Base-by-base conservation (phyloP, 2,329 filamentous ascomycete species). In the Capronia americana region DNA sequence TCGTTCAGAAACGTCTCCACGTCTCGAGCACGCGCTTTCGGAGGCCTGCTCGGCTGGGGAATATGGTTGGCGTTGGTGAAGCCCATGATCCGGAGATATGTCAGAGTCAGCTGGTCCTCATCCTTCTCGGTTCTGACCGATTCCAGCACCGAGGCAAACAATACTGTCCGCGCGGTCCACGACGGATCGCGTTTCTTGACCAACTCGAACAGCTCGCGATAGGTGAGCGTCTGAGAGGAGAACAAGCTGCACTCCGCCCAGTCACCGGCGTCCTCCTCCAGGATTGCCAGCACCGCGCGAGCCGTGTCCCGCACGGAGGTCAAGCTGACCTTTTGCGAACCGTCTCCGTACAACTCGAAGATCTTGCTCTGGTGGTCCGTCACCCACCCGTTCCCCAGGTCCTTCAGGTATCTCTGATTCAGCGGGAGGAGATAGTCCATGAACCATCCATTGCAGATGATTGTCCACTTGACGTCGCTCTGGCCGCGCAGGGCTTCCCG, bases 301-400 rank as follows among this genome's bases (percentile, higher is more conserved):
- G 51, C 23, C 14, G 24, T 54, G 51, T 48, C 44, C 17, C 44
- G 44, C 44, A 48, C 44, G 5, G 44, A 48, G 44, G 44, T 48
- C 17, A 48, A 11, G 44, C 20, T 23, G 44, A n/a, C 20, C 44
- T n/a, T n/a, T 11, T 48, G 44, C 20, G 12, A 6, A 2, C 44
- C 44, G 5, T n/a, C 17, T 6, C 44, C 44, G 44, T 48, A 48
- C 17, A 48, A 2, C 6, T n/a, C 20, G 20, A 48, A 48, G 17
- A 20, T 23, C 17, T 48, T 48, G 44, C 44, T 48, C 44, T n/a
- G 17, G 7, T 48, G 44, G 20, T 48, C 44, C 44, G 10, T 48
- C 20, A 23, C 44, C 44, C 44, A 48, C 17, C 17, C 20, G 6
- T 7, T 7, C 1, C 44, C 44, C 44, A 48, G 6, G 20, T 48